Percentiles rank a stretch among this genome's conserved stretches.
Evolutionary conservation across 23 red algal genomes (phyloP).

Genomic region (Gracilariopsis chorda): DNA sequence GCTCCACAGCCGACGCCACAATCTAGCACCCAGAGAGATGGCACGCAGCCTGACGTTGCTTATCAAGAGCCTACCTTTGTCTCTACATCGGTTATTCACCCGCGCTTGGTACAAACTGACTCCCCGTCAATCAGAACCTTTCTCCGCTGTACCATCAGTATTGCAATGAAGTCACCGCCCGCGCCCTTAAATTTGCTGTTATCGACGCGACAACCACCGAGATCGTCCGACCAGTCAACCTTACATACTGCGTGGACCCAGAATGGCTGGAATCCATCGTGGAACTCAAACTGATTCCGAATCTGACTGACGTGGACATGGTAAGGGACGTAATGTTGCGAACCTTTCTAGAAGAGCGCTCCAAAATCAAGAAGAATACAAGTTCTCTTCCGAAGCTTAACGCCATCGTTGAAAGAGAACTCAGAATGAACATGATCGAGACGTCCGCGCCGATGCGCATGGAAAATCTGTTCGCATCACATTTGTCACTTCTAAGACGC

Average conservation of each 20-base stretch:
- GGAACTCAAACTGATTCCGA: neutral
- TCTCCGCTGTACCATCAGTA: neutral
- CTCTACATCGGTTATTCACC: neutral
- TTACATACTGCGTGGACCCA: neutral
- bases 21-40: no score
- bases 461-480: neutral
- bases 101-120: neutral
- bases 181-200: neutral
- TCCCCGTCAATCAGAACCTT: neutral
- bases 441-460: neutral
- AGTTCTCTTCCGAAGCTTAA: neutral
- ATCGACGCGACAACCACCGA: neutral
- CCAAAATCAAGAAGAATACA: neutral
- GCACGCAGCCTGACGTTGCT: no score
- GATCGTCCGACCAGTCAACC: neutral
- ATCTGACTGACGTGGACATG: neutral
- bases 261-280: neutral
- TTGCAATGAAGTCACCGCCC: neutral
- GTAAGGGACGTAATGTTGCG: neutral
- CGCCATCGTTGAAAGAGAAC: neutral
- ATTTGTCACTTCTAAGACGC: neutral
- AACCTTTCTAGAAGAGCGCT: neutral
- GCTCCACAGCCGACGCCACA: no score
- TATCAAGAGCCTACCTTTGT: no score
- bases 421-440: neutral